phyloP scores from a whole-genome alignment of 305 asterid genomes.

The Solanum aculeatissimum region DNA sequence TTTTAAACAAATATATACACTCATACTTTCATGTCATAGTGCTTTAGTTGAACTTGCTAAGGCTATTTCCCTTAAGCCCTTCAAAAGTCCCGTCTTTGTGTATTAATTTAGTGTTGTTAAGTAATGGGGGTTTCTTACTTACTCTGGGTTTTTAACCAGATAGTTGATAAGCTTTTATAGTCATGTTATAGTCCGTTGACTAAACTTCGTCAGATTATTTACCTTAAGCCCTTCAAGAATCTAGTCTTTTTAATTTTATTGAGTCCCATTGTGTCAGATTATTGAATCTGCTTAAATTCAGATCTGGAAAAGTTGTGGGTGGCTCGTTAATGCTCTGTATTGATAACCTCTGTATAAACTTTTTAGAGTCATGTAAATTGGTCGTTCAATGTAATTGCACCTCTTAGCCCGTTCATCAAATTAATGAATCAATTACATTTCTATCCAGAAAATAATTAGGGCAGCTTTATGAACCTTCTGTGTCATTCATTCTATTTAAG shows the following conservation, averaged over 20 bases:
- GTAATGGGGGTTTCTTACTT: not conserved
- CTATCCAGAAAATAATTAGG: not conserved
- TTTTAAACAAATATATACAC: not conserved
- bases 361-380: not conserved
- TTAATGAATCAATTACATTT: not conserved
- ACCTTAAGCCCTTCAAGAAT: not conserved
- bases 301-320: not conserved
- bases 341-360: not conserved
- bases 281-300: not conserved
- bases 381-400: not conserved
- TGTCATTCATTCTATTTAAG: not conserved
- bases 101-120: not conserved
- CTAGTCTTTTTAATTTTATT: not conserved
- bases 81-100: not conserved
- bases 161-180: conserved; percentile 45
- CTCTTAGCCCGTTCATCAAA: not conserved
- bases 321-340: not conserved
- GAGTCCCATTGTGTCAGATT: not conserved
- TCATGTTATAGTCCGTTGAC: conserved; percentile 76
- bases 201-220: conserved; percentile 64
- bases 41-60: not conserved
- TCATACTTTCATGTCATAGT: not conserved
- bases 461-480: not conserved
- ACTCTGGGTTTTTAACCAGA: not conserved
- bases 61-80: not conserved